A percentile compares a stretch with the other conserved stretches of the same genome.
Evolutionary conservation across 2,329 filamentous ascomycete species (phyloP).

Genomic region (Epichloe glyceriae): DNA sequence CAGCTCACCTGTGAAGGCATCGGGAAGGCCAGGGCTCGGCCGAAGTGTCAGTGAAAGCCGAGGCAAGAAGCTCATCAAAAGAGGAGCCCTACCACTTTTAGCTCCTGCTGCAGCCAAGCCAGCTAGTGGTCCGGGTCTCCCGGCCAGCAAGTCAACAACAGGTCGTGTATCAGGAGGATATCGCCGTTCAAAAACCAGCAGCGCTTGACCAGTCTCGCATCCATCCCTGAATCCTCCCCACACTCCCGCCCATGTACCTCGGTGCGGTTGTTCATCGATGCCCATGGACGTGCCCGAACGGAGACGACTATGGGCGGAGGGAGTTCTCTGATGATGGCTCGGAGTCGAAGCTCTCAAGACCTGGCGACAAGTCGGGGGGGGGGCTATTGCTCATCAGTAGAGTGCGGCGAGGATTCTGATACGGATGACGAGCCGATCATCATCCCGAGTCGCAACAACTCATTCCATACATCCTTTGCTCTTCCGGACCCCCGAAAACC

Average conservation of each 20-base stretch:
- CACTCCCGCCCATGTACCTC: conserved; percentile 36
- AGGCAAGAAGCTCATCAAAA: conserved; percentile 27
- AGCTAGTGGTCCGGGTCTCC: conserved; percentile 17
- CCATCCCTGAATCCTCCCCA: conserved; percentile 41
- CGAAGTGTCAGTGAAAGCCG: conserved; percentile 43
- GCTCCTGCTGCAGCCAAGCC: conserved; percentile 29
- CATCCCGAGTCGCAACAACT: conserved; percentile 45
- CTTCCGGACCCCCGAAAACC: conserved; percentile 40
- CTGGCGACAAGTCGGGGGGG: conserved; percentile 19
- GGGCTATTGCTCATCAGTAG: conserved; percentile 29
- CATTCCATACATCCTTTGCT: conserved; percentile 42
- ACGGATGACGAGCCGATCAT: conserved; percentile 53
- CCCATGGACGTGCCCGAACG: conserved; percentile 44
- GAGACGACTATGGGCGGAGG: conserved; percentile 35
- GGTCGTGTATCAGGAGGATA: conserved; percentile 29
- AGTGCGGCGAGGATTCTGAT: conserved; percentile 38
- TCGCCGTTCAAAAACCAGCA: conserved; percentile 41
- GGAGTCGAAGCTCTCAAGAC: conserved; percentile 18
- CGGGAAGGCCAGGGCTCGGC: conserved; percentile 34
- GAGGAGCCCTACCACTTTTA: conserved; percentile 32
- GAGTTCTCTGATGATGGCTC: conserved; percentile 13
- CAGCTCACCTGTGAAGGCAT: conserved; percentile 39
- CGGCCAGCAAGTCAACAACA: conserved; percentile 22
- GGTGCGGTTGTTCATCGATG: conserved; percentile 51
- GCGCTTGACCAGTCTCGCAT: conserved; percentile 37